Conservation (phyloP, 345 rosid genomes). For the Boechera retrofracta region DNA sequence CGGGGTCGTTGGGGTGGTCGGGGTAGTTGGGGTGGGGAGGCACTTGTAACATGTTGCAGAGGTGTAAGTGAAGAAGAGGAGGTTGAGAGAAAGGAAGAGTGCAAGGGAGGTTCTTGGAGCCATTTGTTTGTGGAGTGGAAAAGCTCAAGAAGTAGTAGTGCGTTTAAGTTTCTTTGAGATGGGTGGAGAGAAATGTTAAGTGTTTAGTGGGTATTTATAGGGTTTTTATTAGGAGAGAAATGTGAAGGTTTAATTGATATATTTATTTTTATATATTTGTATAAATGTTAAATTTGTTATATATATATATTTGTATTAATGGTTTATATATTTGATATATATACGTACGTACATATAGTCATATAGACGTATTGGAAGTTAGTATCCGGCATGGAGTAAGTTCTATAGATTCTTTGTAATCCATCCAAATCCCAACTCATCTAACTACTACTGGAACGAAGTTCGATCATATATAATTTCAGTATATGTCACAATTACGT, state of each 20-base stretch:
- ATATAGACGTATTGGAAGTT: background rate
- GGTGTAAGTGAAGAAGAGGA: slow-evolving; percentile 55
- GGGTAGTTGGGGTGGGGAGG: slow-evolving; percentile 31
- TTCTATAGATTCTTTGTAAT: slow-evolving; percentile 19
- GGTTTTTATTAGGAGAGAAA: background rate
- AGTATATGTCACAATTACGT: background rate
- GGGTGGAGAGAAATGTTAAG: slow-evolving; percentile 25
- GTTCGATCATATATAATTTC: background rate
- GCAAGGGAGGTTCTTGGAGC: slow-evolving; percentile 56
- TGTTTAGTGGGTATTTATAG: slow-evolving; percentile 37
- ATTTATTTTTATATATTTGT: no score
- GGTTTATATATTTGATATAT: no score
- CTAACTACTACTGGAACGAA: slow-evolving; percentile 4
- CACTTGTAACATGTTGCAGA: no score
- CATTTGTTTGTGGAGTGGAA: slow-evolving; percentile 39
- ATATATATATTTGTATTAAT: no score
- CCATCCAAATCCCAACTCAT: slow-evolving; percentile 30
- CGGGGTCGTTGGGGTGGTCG: background rate
- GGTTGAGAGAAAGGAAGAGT: slow-evolving; percentile 58
- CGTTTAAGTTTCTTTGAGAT: slow-evolving; percentile 16
- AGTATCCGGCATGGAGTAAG: background rate
- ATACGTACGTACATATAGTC: no score
- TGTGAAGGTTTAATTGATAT: background rate
- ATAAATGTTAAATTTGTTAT: no score
- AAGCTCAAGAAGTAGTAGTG: slow-evolving; percentile 17